phyloP scores from a whole-genome alignment of 169 alveolate species.

The Plasmodium gonderi region DNA sequence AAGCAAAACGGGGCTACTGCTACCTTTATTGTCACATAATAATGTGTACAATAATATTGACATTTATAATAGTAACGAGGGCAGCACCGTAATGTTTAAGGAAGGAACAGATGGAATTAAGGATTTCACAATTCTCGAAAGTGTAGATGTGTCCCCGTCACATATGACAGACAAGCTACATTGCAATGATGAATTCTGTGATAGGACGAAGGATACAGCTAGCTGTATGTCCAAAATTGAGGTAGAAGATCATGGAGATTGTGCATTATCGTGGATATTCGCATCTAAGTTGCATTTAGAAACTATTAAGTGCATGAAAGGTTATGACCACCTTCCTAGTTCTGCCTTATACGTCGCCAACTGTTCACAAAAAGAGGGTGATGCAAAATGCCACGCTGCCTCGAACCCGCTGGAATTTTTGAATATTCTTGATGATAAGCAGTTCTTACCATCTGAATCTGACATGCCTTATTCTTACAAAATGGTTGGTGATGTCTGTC shows the following conservation, averaged over 20 bases:
- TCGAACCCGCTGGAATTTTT: slow-evolving; percentile 3
- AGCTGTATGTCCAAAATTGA: slow-evolving; percentile 7
- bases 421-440: background rate
- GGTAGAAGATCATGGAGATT: background rate
- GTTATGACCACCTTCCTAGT: background rate
- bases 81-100: background rate
- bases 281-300: slow-evolving; percentile 2
- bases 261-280: slow-evolving; percentile 3
- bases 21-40: background rate
- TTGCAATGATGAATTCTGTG: slow-evolving; percentile 6
- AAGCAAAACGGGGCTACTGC: background rate
- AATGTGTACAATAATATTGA: background rate
- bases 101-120: background rate
- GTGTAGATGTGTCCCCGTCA: background rate
- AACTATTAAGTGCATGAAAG: slow-evolving; percentile 1
- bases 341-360: slow-evolving; percentile 7
- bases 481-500: background rate
- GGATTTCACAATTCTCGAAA: background rate
- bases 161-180: background rate
- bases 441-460: background rate
- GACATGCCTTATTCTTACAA: background rate
- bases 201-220: background rate
- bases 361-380: background rate
- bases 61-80: background rate
- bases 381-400: background rate